These are phyloP conservation scores for Arthroderma uncinatum DNA, from an alignment of 2,329 filamentous ascomycete genomes.

Conservation along the genomic window DNA sequence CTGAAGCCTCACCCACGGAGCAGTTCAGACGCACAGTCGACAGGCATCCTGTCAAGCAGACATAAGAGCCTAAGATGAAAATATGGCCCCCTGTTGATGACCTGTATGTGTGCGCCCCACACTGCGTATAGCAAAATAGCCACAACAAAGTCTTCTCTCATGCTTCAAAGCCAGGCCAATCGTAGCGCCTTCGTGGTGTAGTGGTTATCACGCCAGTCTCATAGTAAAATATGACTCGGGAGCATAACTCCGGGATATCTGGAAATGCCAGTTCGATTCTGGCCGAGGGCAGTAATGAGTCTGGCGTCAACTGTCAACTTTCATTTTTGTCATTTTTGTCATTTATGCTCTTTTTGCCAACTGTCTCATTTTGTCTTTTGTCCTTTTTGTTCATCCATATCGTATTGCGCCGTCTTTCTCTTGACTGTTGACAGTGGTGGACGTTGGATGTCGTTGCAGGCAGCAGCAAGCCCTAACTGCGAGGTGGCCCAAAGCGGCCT, in stretches of 20 bases:
- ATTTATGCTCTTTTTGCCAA: background rate
- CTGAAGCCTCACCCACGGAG: too few species aligned
- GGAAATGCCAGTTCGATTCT: conserved; percentile 5
- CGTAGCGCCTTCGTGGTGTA: conserved; percentile 2
- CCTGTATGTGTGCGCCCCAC: background rate
- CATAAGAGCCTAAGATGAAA: too few species aligned
- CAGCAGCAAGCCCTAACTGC: background rate
- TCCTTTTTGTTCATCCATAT: background rate
- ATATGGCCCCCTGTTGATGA: too few species aligned
- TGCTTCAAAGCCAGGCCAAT: background rate
- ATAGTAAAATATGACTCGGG: conserved; percentile 2
- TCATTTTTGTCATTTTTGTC: background rate
- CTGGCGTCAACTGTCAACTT: too few species aligned
- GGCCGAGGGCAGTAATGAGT: background rate
- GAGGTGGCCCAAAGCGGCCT: background rate
- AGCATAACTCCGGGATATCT: background rate
- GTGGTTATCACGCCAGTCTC: conserved; percentile 6
- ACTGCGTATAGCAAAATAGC: background rate
- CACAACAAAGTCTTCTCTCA: background rate
- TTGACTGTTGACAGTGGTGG: background rate
- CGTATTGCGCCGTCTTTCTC: too few species aligned
- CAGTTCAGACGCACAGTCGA: too few species aligned
- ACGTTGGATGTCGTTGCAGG: background rate
- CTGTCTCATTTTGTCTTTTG: background rate
- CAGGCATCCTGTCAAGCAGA: too few species aligned